phyloP scores from a whole-genome alignment of 1,139 yeast species.

The Sugiyamaella sp. region DNA sequence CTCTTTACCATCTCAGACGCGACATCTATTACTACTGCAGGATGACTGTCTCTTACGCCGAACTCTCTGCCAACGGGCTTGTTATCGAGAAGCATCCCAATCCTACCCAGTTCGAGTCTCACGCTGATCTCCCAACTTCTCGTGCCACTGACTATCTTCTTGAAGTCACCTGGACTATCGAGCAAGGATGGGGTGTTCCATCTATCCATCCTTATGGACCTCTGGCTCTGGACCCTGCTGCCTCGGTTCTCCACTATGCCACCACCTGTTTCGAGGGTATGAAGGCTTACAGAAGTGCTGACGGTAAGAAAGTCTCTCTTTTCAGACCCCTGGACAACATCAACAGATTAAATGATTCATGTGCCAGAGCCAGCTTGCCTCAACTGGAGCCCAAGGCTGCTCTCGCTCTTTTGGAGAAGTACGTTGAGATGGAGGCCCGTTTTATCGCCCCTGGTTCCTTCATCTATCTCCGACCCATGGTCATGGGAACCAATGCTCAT shows the following conservation, averaged over 20 bases:
- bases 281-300: slow-evolving; percentile 40
- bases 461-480: slow-evolving; percentile 40
- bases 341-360: slow-evolving; percentile 47
- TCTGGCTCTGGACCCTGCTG: slow-evolving; percentile 40
- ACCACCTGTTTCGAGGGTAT: slow-evolving; percentile 44
- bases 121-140: slow-evolving; percentile 27
- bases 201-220: slow-evolving; percentile 47
- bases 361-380: slow-evolving; percentile 48
- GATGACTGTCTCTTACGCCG: slow-evolving; percentile 26
- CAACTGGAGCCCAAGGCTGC: slow-evolving; percentile 47
- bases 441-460: slow-evolving; percentile 40
- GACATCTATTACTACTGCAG: neutral
- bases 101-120: slow-evolving; percentile 28
- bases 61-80: slow-evolving; percentile 29
- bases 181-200: slow-evolving; percentile 48
- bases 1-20: neutral
- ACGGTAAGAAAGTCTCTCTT: slow-evolving; percentile 43
- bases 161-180: slow-evolving; percentile 46
- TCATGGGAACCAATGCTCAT: slow-evolving; percentile 42
- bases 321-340: slow-evolving; percentile 50
- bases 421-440: slow-evolving; percentile 44
- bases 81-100: slow-evolving; percentile 25
- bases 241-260: slow-evolving; percentile 42
- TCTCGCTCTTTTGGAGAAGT: slow-evolving; percentile 44
- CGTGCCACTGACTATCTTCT: slow-evolving; percentile 49